A percentile compares a stretch with the other conserved stretches of the same genome.
Conservation (phyloP, 768 basidiomycete genomes). For the Boletus rufocinnamomeus region DNA sequence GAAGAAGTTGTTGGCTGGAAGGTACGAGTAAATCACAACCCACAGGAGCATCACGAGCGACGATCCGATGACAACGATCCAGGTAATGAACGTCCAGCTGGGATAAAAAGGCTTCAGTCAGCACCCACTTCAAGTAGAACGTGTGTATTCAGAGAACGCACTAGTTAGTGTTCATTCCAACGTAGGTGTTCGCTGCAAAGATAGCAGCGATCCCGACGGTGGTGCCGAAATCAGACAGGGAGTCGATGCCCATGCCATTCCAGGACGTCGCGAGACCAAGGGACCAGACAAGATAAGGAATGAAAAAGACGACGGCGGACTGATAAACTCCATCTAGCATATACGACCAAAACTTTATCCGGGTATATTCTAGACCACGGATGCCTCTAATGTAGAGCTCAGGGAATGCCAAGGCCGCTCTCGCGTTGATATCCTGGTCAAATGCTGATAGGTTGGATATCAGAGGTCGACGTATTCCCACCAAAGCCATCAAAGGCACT, state of each 20-base stretch:
- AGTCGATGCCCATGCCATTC: conserved; percentile 79
- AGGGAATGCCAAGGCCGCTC: conserved; percentile 88
- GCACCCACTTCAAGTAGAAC: neutral
- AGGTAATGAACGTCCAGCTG: conserved; percentile 85
- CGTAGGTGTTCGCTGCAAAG: conserved; percentile 84
- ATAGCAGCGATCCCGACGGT: conserved; percentile 88
- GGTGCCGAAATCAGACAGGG: conserved; percentile 87
- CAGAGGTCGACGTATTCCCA: neutral
- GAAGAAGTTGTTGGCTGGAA: conserved; percentile 70
- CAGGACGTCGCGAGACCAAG: conserved; percentile 66
- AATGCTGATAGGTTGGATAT: conserved; percentile 52
- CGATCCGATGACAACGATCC: conserved; percentile 78
- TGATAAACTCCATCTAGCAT: conserved; percentile 96
- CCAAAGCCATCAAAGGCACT: conserved; percentile 20
- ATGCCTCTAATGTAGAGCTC: conserved; percentile 96
- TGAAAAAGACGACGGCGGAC: conserved; percentile 81
- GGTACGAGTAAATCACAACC: conserved; percentile 86
- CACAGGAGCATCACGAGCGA: conserved; percentile 82
- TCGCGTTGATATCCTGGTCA: conserved; percentile 92
- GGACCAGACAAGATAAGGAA: conserved; percentile 78
- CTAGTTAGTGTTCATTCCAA: conserved; percentile 89
- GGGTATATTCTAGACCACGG: conserved; percentile 89
- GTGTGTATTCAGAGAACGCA: conserved; percentile 47
- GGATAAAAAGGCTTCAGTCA: conserved; percentile 28
- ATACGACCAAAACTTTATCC: conserved; percentile 89